These are phyloP conservation scores for Mycena sp. DNA, from an alignment of 1,284 basidiomycete genomes.

Conservation along the genomic window DNA sequence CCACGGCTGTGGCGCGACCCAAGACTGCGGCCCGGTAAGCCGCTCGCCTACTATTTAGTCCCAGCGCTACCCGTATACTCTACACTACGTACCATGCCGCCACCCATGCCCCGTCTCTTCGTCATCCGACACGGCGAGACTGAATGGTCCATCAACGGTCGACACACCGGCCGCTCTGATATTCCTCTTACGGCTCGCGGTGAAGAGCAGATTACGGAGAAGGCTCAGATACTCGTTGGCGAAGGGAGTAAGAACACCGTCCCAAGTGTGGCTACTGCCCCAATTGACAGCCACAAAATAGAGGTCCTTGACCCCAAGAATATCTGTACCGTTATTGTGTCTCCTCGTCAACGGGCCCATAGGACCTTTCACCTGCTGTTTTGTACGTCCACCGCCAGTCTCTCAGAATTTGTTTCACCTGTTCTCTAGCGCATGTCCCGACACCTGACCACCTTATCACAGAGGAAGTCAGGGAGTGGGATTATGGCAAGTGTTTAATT, in stretches of 20 bases:
- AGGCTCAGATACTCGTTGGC: constrained; percentile 77
- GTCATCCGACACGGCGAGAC: constrained; percentile 85
- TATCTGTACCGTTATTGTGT: constrained; percentile 82
- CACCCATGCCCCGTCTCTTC: constrained; percentile 78
- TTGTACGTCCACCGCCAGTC: neutral
- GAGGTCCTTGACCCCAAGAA: constrained; percentile 84
- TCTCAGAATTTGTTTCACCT: neutral
- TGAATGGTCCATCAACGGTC: constrained; percentile 92
- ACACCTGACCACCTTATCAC: constrained; percentile 66
- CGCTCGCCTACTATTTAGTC: neutral
- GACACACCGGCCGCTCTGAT: constrained; percentile 89
- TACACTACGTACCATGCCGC: constrained; percentile 31
- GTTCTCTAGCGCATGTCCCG: constrained; percentile 51
- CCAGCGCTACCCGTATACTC: no score
- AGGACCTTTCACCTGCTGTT: constrained; percentile 88
- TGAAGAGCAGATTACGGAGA: constrained; percentile 73
- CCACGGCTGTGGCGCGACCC: no score
- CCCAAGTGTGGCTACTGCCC: neutral
- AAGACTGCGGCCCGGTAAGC: neutral
- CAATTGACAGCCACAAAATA: constrained; percentile 42
- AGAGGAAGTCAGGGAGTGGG: constrained; percentile 84
- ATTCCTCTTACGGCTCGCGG: constrained; percentile 67
- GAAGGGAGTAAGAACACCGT: constrained; percentile 68
- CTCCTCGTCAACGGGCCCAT: constrained; percentile 86
- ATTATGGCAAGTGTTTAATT: constrained; percentile 64